phyloP scores from a whole-genome alignment of 257 asterid species.

The Cruciata laevipes region DNA sequence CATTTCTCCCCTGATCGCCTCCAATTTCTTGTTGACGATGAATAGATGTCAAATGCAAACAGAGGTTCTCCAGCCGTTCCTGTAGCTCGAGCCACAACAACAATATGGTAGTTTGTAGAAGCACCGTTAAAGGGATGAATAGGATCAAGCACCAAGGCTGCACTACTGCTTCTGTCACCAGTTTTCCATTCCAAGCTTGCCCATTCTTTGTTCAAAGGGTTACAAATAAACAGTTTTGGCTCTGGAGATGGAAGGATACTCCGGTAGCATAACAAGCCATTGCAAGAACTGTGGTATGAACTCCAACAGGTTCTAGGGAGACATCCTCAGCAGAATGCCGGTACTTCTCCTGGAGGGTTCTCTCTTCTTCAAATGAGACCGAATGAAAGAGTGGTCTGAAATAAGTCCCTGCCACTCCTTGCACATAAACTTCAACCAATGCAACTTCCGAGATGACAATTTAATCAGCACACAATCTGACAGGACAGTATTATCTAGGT shows the following conservation, averaged over 20 bases:
- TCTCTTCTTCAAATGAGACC: constrained; percentile 27
- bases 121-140: too few relatives aligned
- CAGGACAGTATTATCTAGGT: constrained; percentile 26
- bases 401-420: constrained; percentile 48
- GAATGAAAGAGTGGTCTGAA: constrained; percentile 40
- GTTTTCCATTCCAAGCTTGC: constrained; percentile 32
- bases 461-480: constrained; percentile 31
- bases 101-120: not conserved
- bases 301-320: constrained; percentile 18
- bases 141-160: constrained; percentile 51
- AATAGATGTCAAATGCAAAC: constrained; percentile 22
- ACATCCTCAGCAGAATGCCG: constrained; percentile 24
- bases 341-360: constrained; percentile 46
- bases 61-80: not conserved
- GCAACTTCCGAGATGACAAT: constrained; percentile 40
- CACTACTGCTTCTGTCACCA: constrained; percentile 24
- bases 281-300: constrained; percentile 24
- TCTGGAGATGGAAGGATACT: constrained; percentile 27
- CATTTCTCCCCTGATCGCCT: constrained; percentile 34
- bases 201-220: constrained; percentile 58
- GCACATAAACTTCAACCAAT: constrained; percentile 38
- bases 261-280: constrained; percentile 61
- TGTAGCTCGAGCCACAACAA: not conserved
- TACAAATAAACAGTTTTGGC: constrained; percentile 47
- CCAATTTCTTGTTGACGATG: constrained; percentile 44